Percentiles rank a stretch among this genome's conserved stretches.
phyloP scores from a whole-genome alignment of 2,329 filamentous ascomycete genomes.

The Phialocephala sp. region DNA sequence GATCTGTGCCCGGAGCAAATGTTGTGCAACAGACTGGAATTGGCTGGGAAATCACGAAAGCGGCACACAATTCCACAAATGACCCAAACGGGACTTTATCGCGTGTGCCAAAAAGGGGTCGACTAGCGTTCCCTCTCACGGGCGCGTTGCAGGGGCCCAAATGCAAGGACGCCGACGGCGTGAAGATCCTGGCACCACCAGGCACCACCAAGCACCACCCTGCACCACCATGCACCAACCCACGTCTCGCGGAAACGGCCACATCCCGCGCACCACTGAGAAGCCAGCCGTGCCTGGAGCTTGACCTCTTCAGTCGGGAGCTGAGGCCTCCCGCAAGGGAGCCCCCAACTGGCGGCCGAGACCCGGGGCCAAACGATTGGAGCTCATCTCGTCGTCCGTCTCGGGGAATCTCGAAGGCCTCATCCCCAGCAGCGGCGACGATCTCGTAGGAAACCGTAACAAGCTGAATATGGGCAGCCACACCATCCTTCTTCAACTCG shows the following conservation, averaged over 20 bases:
- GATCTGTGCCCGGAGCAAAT: not conserved
- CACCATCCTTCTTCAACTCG: not conserved
- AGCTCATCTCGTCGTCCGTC: slow-evolving; percentile 8
- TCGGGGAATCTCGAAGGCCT: slow-evolving; percentile 6
- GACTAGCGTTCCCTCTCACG: not conserved
- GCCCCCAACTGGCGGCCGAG: not conserved
- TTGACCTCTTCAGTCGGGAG: not conserved
- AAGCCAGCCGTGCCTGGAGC: slow-evolving; percentile 13
- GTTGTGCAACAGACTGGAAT: slow-evolving; percentile 3
- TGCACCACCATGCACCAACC: not conserved
- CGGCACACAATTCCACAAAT: slow-evolving; percentile 9
- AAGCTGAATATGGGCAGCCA: slow-evolving; percentile 1
- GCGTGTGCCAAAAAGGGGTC: slow-evolving; percentile 17
- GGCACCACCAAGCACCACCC: too few species aligned
- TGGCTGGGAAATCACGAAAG: not conserved
- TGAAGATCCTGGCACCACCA: not conserved
- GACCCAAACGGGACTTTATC: slow-evolving; percentile 10
- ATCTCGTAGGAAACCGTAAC: slow-evolving; percentile 2
- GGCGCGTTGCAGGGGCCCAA: not conserved
- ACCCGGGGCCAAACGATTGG: slow-evolving; percentile 1
- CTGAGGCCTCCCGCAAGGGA: not conserved
- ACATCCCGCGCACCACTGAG: slow-evolving; percentile 18
- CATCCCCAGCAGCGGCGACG: not conserved
- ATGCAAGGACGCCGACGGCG: not conserved
- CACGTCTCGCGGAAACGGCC: slow-evolving; percentile 20